Conservation (phyloP, 2,329 filamentous ascomycete species). For the Fusarium humuli region DNA sequence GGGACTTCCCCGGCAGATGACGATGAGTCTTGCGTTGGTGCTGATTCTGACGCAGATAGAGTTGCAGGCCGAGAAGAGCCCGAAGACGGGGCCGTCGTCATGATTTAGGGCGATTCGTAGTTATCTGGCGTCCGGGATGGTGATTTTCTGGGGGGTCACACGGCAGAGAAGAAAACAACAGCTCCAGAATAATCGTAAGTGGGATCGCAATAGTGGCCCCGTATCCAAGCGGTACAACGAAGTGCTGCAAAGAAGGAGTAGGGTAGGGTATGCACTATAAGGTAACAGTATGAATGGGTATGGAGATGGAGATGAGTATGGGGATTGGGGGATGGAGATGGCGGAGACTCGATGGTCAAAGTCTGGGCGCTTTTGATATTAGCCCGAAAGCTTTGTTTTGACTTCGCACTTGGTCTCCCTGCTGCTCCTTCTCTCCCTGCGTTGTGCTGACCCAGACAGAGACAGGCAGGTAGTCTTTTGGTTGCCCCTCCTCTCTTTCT, state of each 20-base stretch:
- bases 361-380: conserved; percentile 30
- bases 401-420: conserved; percentile 22
- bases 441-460: background rate
- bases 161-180: conserved; percentile 14
- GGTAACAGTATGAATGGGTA: conserved; percentile 11
- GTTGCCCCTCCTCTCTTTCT: background rate
- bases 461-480: background rate
- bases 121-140: conserved; percentile 9
- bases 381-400: conserved; percentile 25
- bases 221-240: conserved; percentile 9
- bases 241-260: conserved; percentile 1
- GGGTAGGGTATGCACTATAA: background rate
- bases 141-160: conserved; percentile 12
- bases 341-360: conserved; percentile 22
- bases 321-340: conserved; percentile 16
- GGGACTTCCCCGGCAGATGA: conserved; percentile 36
- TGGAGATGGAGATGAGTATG: conserved; percentile 6
- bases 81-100: conserved; percentile 49
- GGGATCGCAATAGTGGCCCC: conserved; percentile 11
- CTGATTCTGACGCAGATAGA: conserved; percentile 16
- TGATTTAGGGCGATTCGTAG: conserved; percentile 27
- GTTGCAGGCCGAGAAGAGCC: conserved; percentile 49
- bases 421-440: background rate
- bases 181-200: conserved; percentile 15
- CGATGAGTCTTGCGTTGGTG: conserved; percentile 3